A percentile compares a stretch with the other conserved stretches of the same genome.
phyloP scores from a whole-genome alignment of 2,329 filamentous ascomycete genomes.

The Davidsoniella eucalypti region DNA sequence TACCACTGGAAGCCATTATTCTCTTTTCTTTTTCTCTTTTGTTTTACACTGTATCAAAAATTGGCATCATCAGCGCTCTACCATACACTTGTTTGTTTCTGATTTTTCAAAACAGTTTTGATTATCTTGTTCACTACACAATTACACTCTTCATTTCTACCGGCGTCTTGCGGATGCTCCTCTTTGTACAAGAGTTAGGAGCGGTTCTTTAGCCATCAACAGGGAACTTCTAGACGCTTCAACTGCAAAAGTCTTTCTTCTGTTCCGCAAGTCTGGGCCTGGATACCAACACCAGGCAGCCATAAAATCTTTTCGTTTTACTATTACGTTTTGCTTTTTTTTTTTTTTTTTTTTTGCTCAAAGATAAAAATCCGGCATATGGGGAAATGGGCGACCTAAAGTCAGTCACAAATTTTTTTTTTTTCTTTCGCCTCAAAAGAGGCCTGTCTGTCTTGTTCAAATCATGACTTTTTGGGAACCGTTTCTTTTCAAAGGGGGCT shows the following conservation, averaged over 20 bases:
- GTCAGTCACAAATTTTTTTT: not conserved
- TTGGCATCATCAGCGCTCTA: constrained; percentile 10
- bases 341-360: no score
- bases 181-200: no score
- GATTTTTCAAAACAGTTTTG: not conserved
- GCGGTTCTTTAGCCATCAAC: no score
- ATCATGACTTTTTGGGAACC: no score
- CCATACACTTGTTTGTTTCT: constrained; percentile 8
- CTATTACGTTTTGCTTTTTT: not conserved
- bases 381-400: no score
- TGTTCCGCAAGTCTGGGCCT: no score
- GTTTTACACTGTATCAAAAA: constrained; percentile 10
- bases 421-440: not conserved
- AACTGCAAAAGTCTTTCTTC: no score
- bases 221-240: no score
- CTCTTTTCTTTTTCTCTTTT: not conserved
- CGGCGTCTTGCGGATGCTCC: no score
- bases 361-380: not conserved
- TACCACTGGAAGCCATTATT: not conserved
- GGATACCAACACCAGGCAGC: no score
- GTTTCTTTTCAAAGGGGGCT: no score
- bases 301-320: not conserved
- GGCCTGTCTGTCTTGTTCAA: not conserved
- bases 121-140: not conserved
- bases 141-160: no score